phyloP scores from a whole-genome alignment of 2,329 filamentous ascomycete species.

The Venturia oleaginea region DNA sequence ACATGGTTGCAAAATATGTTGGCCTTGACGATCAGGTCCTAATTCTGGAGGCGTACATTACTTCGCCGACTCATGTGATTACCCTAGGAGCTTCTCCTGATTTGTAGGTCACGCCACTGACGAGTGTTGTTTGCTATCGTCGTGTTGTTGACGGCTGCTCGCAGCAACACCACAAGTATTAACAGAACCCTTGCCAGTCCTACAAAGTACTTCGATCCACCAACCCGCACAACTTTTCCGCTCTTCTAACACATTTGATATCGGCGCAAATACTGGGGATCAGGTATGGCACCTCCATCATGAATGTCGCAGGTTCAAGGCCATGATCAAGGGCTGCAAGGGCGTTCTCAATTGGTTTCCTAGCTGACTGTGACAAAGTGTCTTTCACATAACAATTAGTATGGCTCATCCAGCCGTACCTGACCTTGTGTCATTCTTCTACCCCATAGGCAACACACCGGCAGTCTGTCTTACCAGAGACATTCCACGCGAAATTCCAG shows the following conservation, averaged over 20 bases:
- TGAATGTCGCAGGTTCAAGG: neutral
- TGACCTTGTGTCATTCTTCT: slow-evolving; percentile 22
- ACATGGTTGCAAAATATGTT: neutral
- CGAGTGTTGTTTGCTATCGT: neutral
- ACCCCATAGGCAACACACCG: slow-evolving; percentile 40
- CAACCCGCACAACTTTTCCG: neutral
- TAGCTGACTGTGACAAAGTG: too few species aligned
- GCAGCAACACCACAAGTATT: neutral
- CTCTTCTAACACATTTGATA: neutral
- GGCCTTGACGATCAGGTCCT: neutral
- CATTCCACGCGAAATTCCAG: slow-evolving; percentile 42
- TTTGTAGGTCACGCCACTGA: neutral
- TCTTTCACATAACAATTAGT: neutral
- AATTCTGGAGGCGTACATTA: neutral
- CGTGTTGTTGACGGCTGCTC: neutral
- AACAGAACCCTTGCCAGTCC: neutral
- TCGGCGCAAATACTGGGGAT: neutral
- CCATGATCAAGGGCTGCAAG: neutral
- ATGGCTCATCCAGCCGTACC: neutral
- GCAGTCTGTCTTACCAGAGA: slow-evolving; percentile 40
- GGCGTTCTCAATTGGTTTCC: too few species aligned
- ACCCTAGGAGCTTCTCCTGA: neutral
- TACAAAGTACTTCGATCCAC: neutral
- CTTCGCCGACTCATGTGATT: neutral
- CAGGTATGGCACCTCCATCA: neutral